Conservation (phyloP, 495 filamentous ascomycete genomes). For the Cairneyella variabilis region DNA sequence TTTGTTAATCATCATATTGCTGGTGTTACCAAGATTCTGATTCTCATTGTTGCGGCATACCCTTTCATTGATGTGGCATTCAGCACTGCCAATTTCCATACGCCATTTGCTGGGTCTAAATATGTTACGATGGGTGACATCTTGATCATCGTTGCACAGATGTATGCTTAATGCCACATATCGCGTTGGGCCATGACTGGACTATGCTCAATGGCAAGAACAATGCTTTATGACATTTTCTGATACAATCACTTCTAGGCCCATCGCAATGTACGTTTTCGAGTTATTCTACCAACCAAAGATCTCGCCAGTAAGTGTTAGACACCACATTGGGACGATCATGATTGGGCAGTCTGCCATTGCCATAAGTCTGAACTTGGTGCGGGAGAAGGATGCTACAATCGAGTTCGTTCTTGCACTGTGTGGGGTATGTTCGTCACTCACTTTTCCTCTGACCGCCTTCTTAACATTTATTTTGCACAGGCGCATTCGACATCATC, state of each 20-base stretch:
- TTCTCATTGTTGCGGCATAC: constrained; percentile 39
- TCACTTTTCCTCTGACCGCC: no score
- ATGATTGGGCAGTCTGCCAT: constrained; percentile 43
- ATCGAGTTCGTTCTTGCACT: constrained; percentile 46
- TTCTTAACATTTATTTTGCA: no score
- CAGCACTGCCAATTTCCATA: constrained; percentile 31
- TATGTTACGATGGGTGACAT: constrained; percentile 39
- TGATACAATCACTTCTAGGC: neutral
- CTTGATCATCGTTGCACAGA: constrained; percentile 38
- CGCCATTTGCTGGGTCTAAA: constrained; percentile 28
- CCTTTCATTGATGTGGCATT: constrained; percentile 41
- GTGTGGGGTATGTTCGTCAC: constrained; percentile 41
- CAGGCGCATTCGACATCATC: constrained; percentile 48
- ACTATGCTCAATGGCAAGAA: no score
- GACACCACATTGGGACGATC: constrained; percentile 44
- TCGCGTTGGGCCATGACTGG: neutral
- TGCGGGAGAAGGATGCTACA: constrained; percentile 39
- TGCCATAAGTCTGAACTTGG: constrained; percentile 37
- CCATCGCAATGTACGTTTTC: constrained; percentile 46
- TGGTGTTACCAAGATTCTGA: constrained; percentile 39
- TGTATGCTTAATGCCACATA: constrained; percentile 11
- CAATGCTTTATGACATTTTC: neutral
- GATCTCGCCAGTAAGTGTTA: constrained; percentile 39
- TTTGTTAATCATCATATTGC: constrained; percentile 51
- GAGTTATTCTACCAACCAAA: constrained; percentile 43